Conservation (phyloP, 2,329 filamentous ascomycete genomes). For the Talaromyces funiculosus region DNA sequence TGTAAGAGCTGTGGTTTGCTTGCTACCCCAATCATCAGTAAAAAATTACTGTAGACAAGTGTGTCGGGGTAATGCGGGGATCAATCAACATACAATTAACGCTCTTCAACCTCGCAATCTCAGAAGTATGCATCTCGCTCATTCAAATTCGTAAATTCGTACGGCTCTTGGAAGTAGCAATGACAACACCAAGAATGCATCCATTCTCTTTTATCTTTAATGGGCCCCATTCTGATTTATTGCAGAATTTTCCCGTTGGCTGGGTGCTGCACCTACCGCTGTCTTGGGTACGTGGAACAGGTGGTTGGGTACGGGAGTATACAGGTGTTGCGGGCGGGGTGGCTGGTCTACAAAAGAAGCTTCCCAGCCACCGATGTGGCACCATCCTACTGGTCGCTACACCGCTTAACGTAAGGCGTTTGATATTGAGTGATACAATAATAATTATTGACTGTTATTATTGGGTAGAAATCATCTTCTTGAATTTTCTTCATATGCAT, state of each 20-base stretch:
- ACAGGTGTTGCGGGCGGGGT: no score
- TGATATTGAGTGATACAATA: background rate
- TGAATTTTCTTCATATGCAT: background rate
- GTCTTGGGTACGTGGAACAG: slow-evolving; percentile 4
- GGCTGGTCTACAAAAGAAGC: slow-evolving; percentile 10
- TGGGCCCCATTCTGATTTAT: background rate
- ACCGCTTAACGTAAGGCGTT: slow-evolving; percentile 7
- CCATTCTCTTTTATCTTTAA: background rate
- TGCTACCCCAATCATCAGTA: slow-evolving; percentile 25
- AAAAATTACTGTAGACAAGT: background rate
- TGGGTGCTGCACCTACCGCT: slow-evolving; percentile 1
- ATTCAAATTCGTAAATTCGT: background rate
- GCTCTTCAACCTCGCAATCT: slow-evolving; percentile 28
- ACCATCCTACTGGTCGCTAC: background rate
- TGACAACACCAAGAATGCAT: slow-evolving; percentile 11
- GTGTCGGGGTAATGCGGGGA: slow-evolving; percentile 12
- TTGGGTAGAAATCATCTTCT: background rate
- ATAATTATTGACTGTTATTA: background rate
- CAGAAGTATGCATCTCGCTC: slow-evolving; percentile 24
- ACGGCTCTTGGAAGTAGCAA: background rate
- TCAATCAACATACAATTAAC: slow-evolving; percentile 39
- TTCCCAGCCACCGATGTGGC: slow-evolving; percentile 15
- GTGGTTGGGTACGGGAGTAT: slow-evolving; percentile 12
- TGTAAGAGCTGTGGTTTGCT: slow-evolving; percentile 42
- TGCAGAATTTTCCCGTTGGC: background rate